Percentiles rank a stretch among this genome's conserved stretches.
These are phyloP conservation scores for Fusarium avenaceum DNA, from an alignment of 2,329 filamentous ascomycete genomes.

Conservation along the genomic window DNA sequence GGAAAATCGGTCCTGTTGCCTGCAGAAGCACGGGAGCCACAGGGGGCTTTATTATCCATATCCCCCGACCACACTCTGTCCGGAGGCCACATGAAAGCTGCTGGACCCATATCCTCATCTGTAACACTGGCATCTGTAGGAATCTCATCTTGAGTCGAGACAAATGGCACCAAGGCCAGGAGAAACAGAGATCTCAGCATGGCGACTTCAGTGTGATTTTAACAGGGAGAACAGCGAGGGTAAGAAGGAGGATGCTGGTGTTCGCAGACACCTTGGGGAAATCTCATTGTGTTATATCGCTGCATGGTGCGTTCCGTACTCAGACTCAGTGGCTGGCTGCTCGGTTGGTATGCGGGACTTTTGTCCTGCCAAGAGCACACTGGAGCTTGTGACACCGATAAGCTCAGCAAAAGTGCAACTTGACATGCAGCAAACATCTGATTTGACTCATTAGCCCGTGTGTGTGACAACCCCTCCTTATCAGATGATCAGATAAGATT, in stretches of 20 bases:
- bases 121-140: conserved; percentile 30
- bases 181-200: conserved; percentile 34
- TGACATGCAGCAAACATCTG: background rate
- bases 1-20: conserved; percentile 69
- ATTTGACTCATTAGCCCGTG: conserved; percentile 13
- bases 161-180: conserved; percentile 24
- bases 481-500: conserved; percentile 51
- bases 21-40: conserved; percentile 64
- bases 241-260: background rate
- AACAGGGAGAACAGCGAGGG: background rate
- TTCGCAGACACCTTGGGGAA: conserved; percentile 4
- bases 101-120: conserved; percentile 63
- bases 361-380: conserved; percentile 24
- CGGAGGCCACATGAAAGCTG: conserved; percentile 71
- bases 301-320: background rate
- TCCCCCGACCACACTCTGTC: conserved; percentile 68
- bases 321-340: background rate
- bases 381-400: conserved; percentile 3
- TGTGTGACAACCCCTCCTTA: conserved; percentile 23
- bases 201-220: background rate
- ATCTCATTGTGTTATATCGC: conserved; percentile 30
- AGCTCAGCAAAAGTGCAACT: conserved; percentile 7
- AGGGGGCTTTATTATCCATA: conserved; percentile 69
- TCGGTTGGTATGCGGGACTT: conserved; percentile 19
- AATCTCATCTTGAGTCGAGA: conserved; percentile 20